Base-by-base conservation (phyloP, 192 early-diverging fungal species). In the Rhizophlyctis rosea region DNA sequence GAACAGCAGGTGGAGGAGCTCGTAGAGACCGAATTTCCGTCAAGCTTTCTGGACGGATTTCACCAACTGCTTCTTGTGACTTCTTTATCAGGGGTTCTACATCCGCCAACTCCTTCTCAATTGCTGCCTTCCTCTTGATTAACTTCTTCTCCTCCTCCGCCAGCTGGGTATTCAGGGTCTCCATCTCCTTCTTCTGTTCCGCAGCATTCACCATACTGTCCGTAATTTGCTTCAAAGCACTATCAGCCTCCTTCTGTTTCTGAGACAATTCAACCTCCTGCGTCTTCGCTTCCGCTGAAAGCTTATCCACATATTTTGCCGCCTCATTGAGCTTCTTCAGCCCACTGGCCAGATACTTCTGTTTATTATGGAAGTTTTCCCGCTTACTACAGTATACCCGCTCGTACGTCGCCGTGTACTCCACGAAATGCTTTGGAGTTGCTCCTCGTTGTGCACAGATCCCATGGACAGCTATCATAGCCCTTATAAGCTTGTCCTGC, bases 121-220 rank as follows among this genome's bases (percentile, higher is more conserved):
- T 80, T 9, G 55, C 74, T n/a, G 67, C 31, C 62, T 86, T 86
- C 27, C 82, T 33, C 3, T 57, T 66, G 21, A 70, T 29, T 1
- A 86, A 53, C 34, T 74, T 73, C 13, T 49, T 61, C 62, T 86
- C 82, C 62, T 86, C 84, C 47, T 77, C 72, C 64, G 68, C 73
- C 21, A 86, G 70, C 35, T 78, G 57, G 1, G 32, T 39, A 16
- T 63, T 71, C 7, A 86, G 64, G 14, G 47, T 51, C 63, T 86
- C 82, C 78, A 86, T 86, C 59, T 82, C 84, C 34, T 71, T 80
- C 53, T 85, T 86, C 68, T 86, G 82, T 34, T 76, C 76, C 3
- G 77, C 77, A 13, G 83, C 84, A 11, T 75, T 60, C 11, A 85
- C 57, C 67, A 86, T 86, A 50, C 78, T 84, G 55, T 85, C 82